Evolutionary conservation across 73 alveolate genomes (phyloP), one percentile per base, ranked within the genome.

Genomic region (Stentor roeselii): DNA sequence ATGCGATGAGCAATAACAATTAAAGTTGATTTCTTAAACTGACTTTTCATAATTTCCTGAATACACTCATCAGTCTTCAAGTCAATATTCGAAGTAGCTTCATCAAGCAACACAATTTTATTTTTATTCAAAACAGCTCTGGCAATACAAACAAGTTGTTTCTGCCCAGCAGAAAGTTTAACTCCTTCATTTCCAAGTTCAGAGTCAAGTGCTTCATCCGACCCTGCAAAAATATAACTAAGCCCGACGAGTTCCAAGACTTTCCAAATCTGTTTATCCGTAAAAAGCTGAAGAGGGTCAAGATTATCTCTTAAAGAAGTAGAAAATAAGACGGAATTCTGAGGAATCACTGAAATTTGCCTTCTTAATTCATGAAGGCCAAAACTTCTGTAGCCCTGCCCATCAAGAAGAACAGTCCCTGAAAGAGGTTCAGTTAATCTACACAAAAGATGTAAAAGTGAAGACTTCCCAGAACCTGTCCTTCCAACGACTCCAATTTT

Each of bases 391-490:
- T 86, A 84, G 75, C 92, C 91, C 39, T 80, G 40, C 36, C 80
- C 88, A 90, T 85, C 96, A 35, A 93, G 82, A 40, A 87, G 59
- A 35, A 94, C 90, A 59, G 82, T 3, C 4, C 88, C 84, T 59
- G 93, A 67, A 3, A 83, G 91, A 2, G 84, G 75, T 60, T 86
- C 91, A 86, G 31, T 60, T 77, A 86, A 77, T 86, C 92, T 83
- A 67, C 80, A 83, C 32, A 86, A 75, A 1, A 74, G 82, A 83
- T 86, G 60, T 37, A 95, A 88, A 59, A 97, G 84, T n/a, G 98
- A 92, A 50, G 99, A 92, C 89, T 97, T 97, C 37, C 99, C 99
- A 50, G 99, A 93, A 3, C 99, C 99, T 36, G 99, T 95, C 91
- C 99, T 92, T n/a, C 99, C 99, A 0, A 94, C 97, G 35, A 97